Evolutionary conservation across 2,329 filamentous ascomycete genomes (phyloP).

Genomic region (Fusarium buharicum): DNA sequence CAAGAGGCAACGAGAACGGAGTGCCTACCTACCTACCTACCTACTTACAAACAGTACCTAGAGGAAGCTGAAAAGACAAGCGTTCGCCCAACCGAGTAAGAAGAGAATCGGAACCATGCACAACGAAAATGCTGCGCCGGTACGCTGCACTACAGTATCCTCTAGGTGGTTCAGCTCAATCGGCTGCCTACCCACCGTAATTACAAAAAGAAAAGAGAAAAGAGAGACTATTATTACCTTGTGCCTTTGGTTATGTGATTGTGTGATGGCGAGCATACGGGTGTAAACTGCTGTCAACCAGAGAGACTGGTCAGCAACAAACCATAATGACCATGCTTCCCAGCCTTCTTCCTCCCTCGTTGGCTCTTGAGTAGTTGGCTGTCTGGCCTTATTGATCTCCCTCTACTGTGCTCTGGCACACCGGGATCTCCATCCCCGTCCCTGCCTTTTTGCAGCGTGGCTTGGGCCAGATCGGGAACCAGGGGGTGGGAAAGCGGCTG

Average conservation of each 20-base stretch:
- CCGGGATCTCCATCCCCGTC: slow-evolving; percentile 43
- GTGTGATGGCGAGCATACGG: slow-evolving; percentile 11
- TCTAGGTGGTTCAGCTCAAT: slow-evolving; percentile 14
- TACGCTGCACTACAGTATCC: background rate
- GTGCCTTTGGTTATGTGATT: background rate
- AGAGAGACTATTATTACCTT: background rate
- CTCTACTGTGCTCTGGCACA: slow-evolving; percentile 38
- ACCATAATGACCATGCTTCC: slow-evolving; percentile 1
- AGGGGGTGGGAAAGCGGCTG: slow-evolving; percentile 36
- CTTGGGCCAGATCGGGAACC: slow-evolving; percentile 45
- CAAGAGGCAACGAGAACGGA: slow-evolving; percentile 29
- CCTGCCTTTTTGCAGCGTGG: slow-evolving; percentile 41
- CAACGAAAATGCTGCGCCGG: slow-evolving; percentile 24
- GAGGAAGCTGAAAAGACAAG: slow-evolving; percentile 16
- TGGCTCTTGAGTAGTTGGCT: slow-evolving; percentile 10
- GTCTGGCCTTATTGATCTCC: slow-evolving; percentile 27
- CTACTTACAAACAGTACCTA: background rate
- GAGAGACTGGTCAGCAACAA: background rate
- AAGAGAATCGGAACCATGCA: slow-evolving; percentile 15
- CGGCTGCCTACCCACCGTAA: background rate
- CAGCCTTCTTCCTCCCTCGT: slow-evolving; percentile 1
- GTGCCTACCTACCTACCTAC: slow-evolving; percentile 1
- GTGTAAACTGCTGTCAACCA: background rate
- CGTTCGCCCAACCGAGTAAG: slow-evolving; percentile 1
- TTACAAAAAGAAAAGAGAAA: background rate